These are phyloP conservation scores for Tylopilus sp. DNA, from an alignment of 768 basidiomycete genomes.

Conservation along the genomic window DNA sequence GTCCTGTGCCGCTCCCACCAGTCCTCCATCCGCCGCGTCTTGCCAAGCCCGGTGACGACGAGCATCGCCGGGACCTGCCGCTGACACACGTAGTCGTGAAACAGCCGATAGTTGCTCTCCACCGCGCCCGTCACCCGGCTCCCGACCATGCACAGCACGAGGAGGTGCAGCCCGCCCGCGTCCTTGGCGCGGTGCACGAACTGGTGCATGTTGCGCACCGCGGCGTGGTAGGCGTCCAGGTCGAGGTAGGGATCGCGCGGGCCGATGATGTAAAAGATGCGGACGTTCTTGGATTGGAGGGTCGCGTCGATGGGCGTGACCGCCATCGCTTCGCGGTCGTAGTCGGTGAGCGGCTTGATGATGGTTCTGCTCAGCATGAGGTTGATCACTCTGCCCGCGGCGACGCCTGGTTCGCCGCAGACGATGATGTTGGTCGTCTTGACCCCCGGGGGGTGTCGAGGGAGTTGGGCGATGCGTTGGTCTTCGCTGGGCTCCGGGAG, in stretches of 20 bases:
- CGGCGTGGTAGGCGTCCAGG: slow-evolving; percentile 12
- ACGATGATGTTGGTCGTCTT: slow-evolving; percentile 37
- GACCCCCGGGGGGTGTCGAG: slow-evolving; percentile 15
- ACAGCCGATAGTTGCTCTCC: slow-evolving; percentile 36
- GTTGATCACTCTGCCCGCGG: slow-evolving; percentile 26
- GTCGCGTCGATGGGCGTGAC: slow-evolving; percentile 23
- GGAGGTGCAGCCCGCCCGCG: slow-evolving; percentile 36
- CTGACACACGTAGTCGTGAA: slow-evolving; percentile 37
- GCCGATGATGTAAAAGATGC: slow-evolving; percentile 30
- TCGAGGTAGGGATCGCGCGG: slow-evolving; percentile 29
- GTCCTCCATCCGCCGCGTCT: slow-evolving; percentile 27
- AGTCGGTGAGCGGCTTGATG: slow-evolving; percentile 22
- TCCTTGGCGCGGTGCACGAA: slow-evolving; percentile 26
- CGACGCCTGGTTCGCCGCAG: slow-evolving; percentile 41
- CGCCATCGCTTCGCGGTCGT: slow-evolving; percentile 33
- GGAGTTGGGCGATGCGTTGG: slow-evolving; percentile 17
- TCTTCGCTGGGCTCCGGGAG: slow-evolving; percentile 12
- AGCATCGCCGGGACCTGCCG: slow-evolving; percentile 35
- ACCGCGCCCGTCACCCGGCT: slow-evolving; percentile 33
- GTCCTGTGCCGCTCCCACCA: slow-evolving; percentile 31
- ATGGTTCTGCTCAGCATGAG: slow-evolving; percentile 17
- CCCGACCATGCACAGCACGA: slow-evolving; percentile 39
- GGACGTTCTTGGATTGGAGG: slow-evolving; percentile 18
- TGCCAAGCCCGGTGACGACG: slow-evolving; percentile 38
- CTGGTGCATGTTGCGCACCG: slow-evolving; percentile 23